phyloP scores from a whole-genome alignment of 2,329 filamentous ascomycete species.

The Epichloe coenophiala region DNA sequence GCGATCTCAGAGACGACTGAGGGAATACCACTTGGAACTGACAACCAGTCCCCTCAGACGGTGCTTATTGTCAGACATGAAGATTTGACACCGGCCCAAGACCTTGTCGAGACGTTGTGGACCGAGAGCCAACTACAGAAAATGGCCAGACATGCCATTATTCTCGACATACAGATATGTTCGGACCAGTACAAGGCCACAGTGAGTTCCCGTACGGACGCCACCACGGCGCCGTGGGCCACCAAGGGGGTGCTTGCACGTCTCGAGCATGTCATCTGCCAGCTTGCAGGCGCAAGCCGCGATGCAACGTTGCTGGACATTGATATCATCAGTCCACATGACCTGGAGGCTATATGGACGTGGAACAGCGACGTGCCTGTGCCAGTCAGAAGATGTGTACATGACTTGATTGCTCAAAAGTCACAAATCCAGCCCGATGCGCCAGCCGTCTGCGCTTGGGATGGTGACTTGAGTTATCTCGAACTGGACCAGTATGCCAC shows the following conservation, averaged over 20 bases:
- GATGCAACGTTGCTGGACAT: not conserved
- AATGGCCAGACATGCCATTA: not conserved
- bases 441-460: conserved; percentile 35
- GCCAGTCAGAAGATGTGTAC: conserved; percentile 29
- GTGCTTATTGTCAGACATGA: not conserved
- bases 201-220: not conserved
- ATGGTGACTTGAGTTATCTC: conserved; percentile 32
- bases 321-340: conserved; percentile 4
- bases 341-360: conserved; percentile 30
- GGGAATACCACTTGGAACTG: not conserved
- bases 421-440: conserved; percentile 23
- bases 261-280: not conserved
- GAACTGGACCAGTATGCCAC: conserved; percentile 30
- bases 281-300: not conserved
- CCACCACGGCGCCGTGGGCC: not conserved
- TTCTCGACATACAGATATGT: not conserved
- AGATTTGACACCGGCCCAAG: not conserved
- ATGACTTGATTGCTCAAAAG: conserved; percentile 30
- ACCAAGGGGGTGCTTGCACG: not conserved
- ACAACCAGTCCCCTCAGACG: not conserved
- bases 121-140: not conserved
- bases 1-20: not conserved
- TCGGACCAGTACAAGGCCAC: not conserved
- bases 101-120: not conserved
- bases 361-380: conserved; percentile 32